phyloP scores from a whole-genome alignment of 495 filamentous ascomycete genomes.

The Aspergillus sclerotioniger region DNA sequence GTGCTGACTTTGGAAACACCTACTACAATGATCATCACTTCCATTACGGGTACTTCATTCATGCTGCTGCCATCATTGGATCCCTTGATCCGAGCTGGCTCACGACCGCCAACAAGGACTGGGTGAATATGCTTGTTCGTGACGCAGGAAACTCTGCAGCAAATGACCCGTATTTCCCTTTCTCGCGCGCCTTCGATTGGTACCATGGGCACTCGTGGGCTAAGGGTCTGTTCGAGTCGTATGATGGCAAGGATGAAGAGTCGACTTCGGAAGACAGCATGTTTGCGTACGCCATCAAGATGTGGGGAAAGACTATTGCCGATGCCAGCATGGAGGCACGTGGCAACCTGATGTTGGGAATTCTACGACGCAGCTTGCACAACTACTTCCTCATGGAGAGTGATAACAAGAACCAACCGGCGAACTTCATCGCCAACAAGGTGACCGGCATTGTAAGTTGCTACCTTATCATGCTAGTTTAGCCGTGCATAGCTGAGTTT shows the following conservation, averaged over 20 bases:
- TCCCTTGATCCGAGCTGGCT: slow-evolving; percentile 79
- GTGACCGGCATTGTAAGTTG: slow-evolving; percentile 75
- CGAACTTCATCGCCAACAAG: slow-evolving; percentile 76
- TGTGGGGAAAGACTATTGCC: slow-evolving; percentile 80
- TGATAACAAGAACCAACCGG: slow-evolving; percentile 72
- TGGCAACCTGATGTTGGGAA: slow-evolving; percentile 78
- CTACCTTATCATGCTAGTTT: background rate
- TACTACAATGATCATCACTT: slow-evolving; percentile 98
- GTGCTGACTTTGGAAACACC: slow-evolving; percentile 77
- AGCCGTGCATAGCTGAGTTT: slow-evolving; percentile 5
- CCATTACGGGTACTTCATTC: slow-evolving; percentile 87
- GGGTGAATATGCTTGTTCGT: slow-evolving; percentile 75
- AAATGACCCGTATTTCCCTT: slow-evolving; percentile 75
- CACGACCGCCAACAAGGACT: slow-evolving; percentile 61
- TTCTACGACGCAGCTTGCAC: slow-evolving; percentile 66
- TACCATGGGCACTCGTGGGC: slow-evolving; percentile 96
- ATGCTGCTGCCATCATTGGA: slow-evolving; percentile 80
- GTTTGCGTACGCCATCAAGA: slow-evolving; percentile 85
- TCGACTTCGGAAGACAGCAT: slow-evolving; percentile 87
- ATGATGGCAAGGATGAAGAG: slow-evolving; percentile 91
- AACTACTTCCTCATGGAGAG: slow-evolving; percentile 78
- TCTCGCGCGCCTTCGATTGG: slow-evolving; percentile 89
- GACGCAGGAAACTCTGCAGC: slow-evolving; percentile 75
- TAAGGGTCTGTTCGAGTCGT: slow-evolving; percentile 87
- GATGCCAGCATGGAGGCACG: slow-evolving; percentile 82